phyloP scores from a whole-genome alignment of 1,284 basidiomycete genomes.

The Heterobasidion parviporum region DNA sequence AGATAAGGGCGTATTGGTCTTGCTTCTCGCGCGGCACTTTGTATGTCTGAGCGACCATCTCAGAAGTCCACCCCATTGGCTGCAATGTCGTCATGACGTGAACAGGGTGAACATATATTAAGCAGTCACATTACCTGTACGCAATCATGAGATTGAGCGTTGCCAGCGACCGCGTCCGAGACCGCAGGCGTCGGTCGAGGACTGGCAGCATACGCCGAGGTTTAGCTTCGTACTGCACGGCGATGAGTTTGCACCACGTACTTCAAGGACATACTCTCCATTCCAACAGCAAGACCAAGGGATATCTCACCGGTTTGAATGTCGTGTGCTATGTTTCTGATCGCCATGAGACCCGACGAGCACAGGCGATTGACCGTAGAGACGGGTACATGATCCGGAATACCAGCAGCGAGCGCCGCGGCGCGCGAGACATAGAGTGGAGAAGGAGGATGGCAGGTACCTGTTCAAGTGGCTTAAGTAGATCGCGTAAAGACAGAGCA shows the following conservation, averaged over 20 bases:
- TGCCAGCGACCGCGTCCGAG: slow-evolving; percentile 42
- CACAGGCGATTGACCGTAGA: slow-evolving; percentile 77
- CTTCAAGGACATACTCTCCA: slow-evolving; percentile 83
- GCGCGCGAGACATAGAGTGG: slow-evolving; percentile 74
- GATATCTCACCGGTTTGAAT: slow-evolving; percentile 64
- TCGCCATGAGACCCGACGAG: slow-evolving; percentile 81
- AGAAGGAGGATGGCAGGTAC: slow-evolving; percentile 81
- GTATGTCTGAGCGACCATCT: slow-evolving; percentile 76
- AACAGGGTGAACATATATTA: background rate
- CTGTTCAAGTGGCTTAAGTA: slow-evolving; percentile 24
- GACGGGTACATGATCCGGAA: slow-evolving; percentile 64
- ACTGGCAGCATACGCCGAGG: slow-evolving; percentile 26
- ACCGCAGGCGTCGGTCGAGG: slow-evolving; percentile 73
- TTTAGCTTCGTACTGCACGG: background rate
- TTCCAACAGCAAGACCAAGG: slow-evolving; percentile 74
- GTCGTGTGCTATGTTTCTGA: slow-evolving; percentile 72
- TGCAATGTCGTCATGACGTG: slow-evolving; percentile 20
- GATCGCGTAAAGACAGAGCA: background rate
- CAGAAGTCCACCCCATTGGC: slow-evolving; percentile 93
- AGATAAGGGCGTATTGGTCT: slow-evolving; percentile 76
- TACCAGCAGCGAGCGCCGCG: slow-evolving; percentile 75
- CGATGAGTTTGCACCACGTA: slow-evolving; percentile 23
- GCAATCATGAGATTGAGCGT: slow-evolving; percentile 62
- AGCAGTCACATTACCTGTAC: slow-evolving; percentile 47
- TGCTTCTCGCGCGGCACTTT: slow-evolving; percentile 69